Evolutionary conservation across 345 rosid genomes (phyloP).

Genomic region (Microcos paniculata): DNA sequence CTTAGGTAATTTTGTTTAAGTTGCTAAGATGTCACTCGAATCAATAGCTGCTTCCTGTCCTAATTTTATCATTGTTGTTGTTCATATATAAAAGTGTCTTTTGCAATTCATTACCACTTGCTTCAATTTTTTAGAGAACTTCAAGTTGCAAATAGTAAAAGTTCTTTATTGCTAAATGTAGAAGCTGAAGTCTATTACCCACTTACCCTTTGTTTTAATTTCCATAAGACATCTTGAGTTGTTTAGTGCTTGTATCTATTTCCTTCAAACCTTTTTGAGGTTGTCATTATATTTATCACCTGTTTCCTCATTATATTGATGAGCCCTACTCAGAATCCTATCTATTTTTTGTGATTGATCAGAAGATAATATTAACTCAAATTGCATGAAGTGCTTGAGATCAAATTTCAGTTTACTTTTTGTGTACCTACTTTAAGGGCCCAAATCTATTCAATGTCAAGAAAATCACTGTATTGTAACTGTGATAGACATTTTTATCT

Average conservation of each 20-base stretch:
- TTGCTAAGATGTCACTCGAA: not conserved
- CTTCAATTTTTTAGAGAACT: not conserved
- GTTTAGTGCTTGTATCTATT: not conserved
- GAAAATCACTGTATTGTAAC: too few species aligned
- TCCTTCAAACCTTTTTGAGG: not conserved
- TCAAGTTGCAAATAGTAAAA: not conserved
- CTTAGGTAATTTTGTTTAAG: constrained; percentile 20
- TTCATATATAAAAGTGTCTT: not conserved
- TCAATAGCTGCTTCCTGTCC: not conserved
- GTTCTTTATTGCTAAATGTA: not conserved
- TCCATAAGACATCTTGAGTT: not conserved
- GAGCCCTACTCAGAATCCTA: not conserved
- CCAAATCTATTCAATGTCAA: not conserved
- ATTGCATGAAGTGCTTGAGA: not conserved
- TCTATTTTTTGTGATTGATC: not conserved
- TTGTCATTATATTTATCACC: not conserved
- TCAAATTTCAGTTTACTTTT: not conserved
- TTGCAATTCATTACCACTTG: not conserved
- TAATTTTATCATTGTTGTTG: not conserved
- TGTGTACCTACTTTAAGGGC: not conserved
- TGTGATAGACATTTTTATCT: too few species aligned
- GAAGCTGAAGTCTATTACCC: not conserved
- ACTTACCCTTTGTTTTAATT: not conserved
- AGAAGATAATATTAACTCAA: not conserved
- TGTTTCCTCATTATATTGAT: not conserved